These are phyloP conservation scores for Pelargonium nanum DNA, from an alignment of 345 rosid species.

Conservation along the genomic window DNA sequence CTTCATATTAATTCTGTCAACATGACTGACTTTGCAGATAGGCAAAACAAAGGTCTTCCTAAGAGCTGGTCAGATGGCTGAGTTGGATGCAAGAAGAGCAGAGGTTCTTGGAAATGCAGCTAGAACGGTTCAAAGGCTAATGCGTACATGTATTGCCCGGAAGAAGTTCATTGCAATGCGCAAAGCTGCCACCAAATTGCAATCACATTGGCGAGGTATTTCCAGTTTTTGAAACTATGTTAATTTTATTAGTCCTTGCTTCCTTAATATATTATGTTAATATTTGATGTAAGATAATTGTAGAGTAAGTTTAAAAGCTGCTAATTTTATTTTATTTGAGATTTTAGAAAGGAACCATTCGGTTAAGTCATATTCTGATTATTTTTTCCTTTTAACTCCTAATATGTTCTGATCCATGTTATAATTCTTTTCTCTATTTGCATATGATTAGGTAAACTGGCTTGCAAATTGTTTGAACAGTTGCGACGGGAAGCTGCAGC, in stretches of 20 bases:
- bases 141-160: conserved; percentile 71
- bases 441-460: conserved; percentile 51
- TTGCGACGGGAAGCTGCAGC: conserved; percentile 84
- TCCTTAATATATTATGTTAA: background rate
- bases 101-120: conserved; percentile 98
- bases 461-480: conserved; percentile 73
- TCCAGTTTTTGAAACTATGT: conserved; percentile 5
- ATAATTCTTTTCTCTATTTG: conserved; percentile 13
- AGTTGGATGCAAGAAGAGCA: conserved; percentile 94
- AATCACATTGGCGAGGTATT: conserved; percentile 83
- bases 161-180: conserved; percentile 74
- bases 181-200: conserved; percentile 70
- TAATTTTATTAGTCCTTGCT: conserved; percentile 5
- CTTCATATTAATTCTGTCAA: conserved; percentile 3
- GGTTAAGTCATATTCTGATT: no score
- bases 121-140: conserved; percentile 77
- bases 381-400: background rate
- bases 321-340: background rate
- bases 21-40: conserved; percentile 42
- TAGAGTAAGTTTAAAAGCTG: background rate
- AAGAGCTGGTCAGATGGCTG: conserved; percentile 99
- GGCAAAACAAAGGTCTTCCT: conserved; percentile 91
- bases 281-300: background rate
- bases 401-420: conserved; percentile 5
- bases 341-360: no score